Evolutionary conservation across 2,329 filamentous ascomycete species (phyloP).

Genomic region (Aspergillus pseudoglaucus): DNA sequence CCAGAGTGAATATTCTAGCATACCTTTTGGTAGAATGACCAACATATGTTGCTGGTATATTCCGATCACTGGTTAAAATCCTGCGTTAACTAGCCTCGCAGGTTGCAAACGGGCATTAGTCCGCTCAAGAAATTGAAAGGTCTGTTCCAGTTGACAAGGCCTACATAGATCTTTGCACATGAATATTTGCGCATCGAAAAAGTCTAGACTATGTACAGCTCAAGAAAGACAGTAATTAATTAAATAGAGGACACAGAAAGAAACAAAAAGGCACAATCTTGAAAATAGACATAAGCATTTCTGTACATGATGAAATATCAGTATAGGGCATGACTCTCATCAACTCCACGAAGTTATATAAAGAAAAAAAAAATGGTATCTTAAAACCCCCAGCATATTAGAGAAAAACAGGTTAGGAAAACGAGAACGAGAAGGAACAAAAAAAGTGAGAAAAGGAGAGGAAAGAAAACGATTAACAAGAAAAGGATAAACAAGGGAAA

Average conservation of each 20-base stretch:
- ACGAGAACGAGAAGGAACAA: neutral
- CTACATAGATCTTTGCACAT: too few species aligned
- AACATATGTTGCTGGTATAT: too few species aligned
- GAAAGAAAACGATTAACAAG: neutral
- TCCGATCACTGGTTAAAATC: too few species aligned
- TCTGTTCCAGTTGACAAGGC: too few species aligned
- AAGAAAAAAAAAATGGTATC: neutral
- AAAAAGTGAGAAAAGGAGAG: neutral
- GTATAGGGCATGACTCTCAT: slow-evolving; percentile 3
- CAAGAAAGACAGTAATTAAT: neutral
- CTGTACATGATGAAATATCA: slow-evolving; percentile 3
- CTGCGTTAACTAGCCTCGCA: too few species aligned
- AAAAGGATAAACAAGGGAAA: neutral
- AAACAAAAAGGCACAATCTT: neutral
- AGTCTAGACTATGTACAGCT: neutral
- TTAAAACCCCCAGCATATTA: neutral
- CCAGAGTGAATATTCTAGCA: too few species aligned
- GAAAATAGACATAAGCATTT: slow-evolving; percentile 3
- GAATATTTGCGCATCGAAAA: too few species aligned
- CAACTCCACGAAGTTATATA: neutral
- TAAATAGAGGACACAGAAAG: neutral
- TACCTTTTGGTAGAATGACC: too few species aligned
- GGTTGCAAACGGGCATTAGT: too few species aligned
- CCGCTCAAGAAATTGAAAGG: too few species aligned
- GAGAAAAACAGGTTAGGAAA: neutral